These are phyloP conservation scores for Cyamopsis tetragonoloba DNA, from an alignment of 306 rosid species.

Conservation along the genomic window DNA sequence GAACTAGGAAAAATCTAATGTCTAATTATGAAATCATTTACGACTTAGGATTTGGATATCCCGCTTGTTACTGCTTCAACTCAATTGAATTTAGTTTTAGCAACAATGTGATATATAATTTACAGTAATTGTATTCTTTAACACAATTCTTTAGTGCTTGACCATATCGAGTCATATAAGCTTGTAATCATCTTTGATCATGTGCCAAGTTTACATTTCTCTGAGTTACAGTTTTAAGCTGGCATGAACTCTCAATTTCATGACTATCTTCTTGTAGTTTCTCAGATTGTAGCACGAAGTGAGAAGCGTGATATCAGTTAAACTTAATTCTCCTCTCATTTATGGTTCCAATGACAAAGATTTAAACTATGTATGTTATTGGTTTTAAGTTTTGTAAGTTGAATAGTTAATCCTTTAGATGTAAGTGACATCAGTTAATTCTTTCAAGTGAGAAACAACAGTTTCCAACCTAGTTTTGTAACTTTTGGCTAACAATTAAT, in stretches of 20 bases:
- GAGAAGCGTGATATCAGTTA: conserved; percentile 81
- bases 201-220: not conserved
- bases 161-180: not conserved
- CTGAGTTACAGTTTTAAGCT: not conserved
- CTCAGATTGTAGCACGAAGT: conserved; percentile 67
- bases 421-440: not conserved
- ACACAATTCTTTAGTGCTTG: not conserved
- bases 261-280: conserved; percentile 42
- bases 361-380: not conserved
- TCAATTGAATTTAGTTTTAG: not conserved
- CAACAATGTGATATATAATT: not conserved
- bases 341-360: not conserved
- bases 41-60: not conserved
- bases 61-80: not conserved
- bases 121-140: not conserved
- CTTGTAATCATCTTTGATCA: not conserved
- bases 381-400: conserved; percentile 2
- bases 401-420: not conserved
- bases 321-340: not conserved
- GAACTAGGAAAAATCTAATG: not conserved
- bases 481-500: not conserved
- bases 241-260: not conserved
- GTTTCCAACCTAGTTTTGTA: not conserved
- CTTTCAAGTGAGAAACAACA: conserved; percentile 9
- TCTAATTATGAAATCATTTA: not conserved